phyloP scores from a whole-genome alignment of 208 protist genomes.

The Crithidia brevicula region DNA sequence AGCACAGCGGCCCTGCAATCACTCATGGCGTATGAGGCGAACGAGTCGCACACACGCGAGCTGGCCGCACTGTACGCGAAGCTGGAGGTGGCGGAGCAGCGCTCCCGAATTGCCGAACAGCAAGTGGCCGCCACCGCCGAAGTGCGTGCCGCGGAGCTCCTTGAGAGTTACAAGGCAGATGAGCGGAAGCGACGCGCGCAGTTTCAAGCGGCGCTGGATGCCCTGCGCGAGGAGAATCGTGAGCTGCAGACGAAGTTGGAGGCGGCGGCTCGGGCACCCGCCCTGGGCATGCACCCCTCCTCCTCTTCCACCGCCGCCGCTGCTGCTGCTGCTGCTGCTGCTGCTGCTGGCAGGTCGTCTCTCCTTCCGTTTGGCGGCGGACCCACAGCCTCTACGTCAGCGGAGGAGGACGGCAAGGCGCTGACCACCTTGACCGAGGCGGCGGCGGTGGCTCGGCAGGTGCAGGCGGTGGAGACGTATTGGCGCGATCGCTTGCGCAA shows the following conservation, averaged over 20 bases:
- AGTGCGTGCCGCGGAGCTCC: constrained; percentile 23
- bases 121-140: constrained; percentile 32
- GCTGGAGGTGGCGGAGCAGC: constrained; percentile 33
- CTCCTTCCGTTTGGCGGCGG: too few relatives aligned
- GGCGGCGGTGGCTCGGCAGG: constrained; percentile 43
- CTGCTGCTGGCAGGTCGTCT: not conserved
- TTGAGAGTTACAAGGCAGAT: constrained; percentile 38
- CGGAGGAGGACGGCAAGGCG: not conserved
- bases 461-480: constrained; percentile 55
- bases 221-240: constrained; percentile 53
- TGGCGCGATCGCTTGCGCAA: constrained; percentile 53
- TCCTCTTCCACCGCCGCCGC: not conserved
- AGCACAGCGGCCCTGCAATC: not conserved
- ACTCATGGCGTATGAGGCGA: constrained; percentile 21
- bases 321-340: not conserved
- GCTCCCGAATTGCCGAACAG: constrained; percentile 23
- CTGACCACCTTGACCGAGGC: constrained; percentile 12
- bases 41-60: constrained; percentile 37
- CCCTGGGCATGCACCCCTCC: constrained; percentile 16
- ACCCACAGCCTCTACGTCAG: not conserved
- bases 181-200: constrained; percentile 41
- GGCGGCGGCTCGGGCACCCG: constrained; percentile 21
- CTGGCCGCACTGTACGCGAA: constrained; percentile 36
- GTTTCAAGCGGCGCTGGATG: constrained; percentile 54
- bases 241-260: constrained; percentile 43